A percentile compares a stretch with the other conserved stretches of the same genome.
These are phyloP conservation scores for Wickerhamomyces sp. DNA, from an alignment of 1,139 yeast genomes.

Conservation along the genomic window DNA sequence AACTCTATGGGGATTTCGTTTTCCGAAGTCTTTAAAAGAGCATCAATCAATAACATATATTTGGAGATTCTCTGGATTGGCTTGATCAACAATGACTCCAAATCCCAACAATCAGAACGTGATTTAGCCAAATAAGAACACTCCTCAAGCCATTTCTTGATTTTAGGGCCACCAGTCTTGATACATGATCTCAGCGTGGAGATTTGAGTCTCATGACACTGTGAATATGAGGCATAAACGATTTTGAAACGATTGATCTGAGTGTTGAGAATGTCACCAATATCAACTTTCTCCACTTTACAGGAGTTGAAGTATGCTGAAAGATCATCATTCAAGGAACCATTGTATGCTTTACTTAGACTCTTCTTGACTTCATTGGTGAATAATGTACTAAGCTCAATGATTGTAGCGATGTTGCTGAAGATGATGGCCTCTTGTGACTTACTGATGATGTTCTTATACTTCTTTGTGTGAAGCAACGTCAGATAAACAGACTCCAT, in stretches of 20 bases:
- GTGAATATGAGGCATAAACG: slow-evolving; percentile 17
- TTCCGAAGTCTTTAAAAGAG: slow-evolving; percentile 11
- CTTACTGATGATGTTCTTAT: slow-evolving; percentile 22
- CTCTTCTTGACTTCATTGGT: slow-evolving; percentile 17
- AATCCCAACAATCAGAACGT: slow-evolving; percentile 19
- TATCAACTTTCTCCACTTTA: slow-evolving; percentile 16
- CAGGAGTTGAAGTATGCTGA: slow-evolving; percentile 9
- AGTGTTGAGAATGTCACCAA: slow-evolving; percentile 26
- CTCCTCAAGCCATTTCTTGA: slow-evolving; percentile 23
- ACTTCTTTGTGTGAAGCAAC: slow-evolving; percentile 21
- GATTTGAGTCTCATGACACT: slow-evolving; percentile 15
- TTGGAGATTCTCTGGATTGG: slow-evolving; percentile 23
- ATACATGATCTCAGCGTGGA: slow-evolving; percentile 6
- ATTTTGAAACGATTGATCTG: slow-evolving; percentile 21
- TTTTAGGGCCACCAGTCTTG: slow-evolving; percentile 17
- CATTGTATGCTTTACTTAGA: slow-evolving; percentile 5
- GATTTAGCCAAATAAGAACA: slow-evolving; percentile 20
- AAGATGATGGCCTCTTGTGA: slow-evolving; percentile 29
- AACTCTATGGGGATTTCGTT: slow-evolving; percentile 8
- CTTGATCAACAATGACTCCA: slow-evolving; percentile 20
- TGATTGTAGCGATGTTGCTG: slow-evolving; percentile 32
- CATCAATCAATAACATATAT: slow-evolving; percentile 18
- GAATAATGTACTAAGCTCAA: slow-evolving; percentile 28
- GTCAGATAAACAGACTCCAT: slow-evolving; percentile 26
- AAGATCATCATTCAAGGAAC: slow-evolving; percentile 11